phyloP scores from a whole-genome alignment of 306 rosid genomes.

The Trichosanthes truncata region DNA sequence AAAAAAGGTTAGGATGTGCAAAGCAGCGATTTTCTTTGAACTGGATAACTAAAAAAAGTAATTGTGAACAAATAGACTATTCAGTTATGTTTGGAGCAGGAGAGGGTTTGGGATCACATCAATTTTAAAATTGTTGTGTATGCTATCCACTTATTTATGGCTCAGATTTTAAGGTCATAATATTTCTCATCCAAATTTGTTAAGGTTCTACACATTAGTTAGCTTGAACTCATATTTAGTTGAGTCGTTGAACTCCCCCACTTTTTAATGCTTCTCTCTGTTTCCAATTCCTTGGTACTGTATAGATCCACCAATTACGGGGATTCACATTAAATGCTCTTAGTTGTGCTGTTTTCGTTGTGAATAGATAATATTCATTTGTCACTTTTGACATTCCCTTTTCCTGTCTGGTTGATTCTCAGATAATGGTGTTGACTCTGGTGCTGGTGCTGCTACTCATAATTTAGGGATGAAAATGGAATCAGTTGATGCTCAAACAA shows the following conservation, averaged over 20 bases:
- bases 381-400: conserved; percentile 2
- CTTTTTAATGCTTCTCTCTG: background rate
- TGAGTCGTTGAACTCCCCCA: background rate
- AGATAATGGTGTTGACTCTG: conserved; percentile 15
- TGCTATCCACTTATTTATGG: background rate
- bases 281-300: background rate
- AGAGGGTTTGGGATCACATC: background rate
- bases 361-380: background rate
- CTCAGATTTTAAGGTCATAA: background rate
- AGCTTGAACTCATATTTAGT: background rate
- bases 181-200: background rate
- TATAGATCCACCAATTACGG: background rate
- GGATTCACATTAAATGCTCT: background rate
- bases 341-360: background rate
- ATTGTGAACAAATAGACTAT: background rate
- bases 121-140: background rate
- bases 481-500: conserved; percentile 22
- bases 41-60: background rate
- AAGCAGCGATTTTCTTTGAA: background rate
- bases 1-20: conserved; percentile 37
- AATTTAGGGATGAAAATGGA: conserved; percentile 34
- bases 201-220: background rate
- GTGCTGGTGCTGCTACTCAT: conserved; percentile 16
- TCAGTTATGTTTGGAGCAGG: background rate
- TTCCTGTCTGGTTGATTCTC: conserved; percentile 17